Evolutionary conservation across 1,139 yeast genomes (phyloP).

Genomic region (Lizanozyma gosingica): DNA sequence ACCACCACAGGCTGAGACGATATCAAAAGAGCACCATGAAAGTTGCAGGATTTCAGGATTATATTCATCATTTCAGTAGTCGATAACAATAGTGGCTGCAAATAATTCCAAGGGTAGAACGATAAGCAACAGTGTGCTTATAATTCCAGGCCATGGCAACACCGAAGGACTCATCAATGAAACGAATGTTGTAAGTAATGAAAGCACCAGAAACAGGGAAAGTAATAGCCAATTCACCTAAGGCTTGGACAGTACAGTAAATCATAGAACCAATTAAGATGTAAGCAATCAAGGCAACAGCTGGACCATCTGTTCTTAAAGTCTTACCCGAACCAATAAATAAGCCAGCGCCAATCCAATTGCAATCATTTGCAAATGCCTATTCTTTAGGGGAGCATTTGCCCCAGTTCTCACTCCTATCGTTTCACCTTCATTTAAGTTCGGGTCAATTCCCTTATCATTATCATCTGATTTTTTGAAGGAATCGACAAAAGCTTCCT

Average conservation of each 20-base stretch:
- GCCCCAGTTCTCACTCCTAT: conserved; percentile 21
- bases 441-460: conserved; percentile 5
- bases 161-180: conserved; percentile 32
- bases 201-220: conserved; percentile 35
- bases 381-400: conserved; percentile 25
- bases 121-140: conserved; percentile 30
- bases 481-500: conserved; percentile 15
- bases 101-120: conserved; percentile 27
- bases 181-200: conserved; percentile 29
- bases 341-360: conserved; percentile 18
- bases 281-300: conserved; percentile 27
- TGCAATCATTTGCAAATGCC: conserved; percentile 22
- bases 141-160: conserved; percentile 39
- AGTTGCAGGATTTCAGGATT: conserved; percentile 29
- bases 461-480: conserved; percentile 25
- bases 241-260: conserved; percentile 30
- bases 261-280: conserved; percentile 18
- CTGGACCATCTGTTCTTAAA: conserved; percentile 27
- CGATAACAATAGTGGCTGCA: conserved; percentile 31
- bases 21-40: conserved; percentile 28
- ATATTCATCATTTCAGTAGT: conserved; percentile 29
- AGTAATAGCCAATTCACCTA: conserved; percentile 30
- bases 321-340: conserved; percentile 24
- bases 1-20: conserved; percentile 36
- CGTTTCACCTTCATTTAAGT: conserved; percentile 11